Evolutionary conservation across 2,329 filamentous ascomycete species (phyloP), one percentile per base, ranked within the genome.

Genomic region (Chaetomium strumarium): DNA sequence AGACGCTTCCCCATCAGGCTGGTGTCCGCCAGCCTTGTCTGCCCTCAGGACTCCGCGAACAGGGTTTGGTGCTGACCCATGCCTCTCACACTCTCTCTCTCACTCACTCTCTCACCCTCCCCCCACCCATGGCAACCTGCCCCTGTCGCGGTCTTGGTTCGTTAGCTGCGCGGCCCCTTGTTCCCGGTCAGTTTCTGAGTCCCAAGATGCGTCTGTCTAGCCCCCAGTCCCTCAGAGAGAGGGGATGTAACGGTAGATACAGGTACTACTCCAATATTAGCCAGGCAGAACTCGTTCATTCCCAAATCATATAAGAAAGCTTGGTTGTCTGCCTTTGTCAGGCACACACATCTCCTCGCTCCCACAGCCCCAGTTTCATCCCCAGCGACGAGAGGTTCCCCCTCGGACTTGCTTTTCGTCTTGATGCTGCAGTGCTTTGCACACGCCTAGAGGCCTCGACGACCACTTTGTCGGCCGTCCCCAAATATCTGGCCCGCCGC

Each of bases 281-380:
- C 57, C 58, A 63, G 61, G 60, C 61, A 63, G 61, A 61, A 58
- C 30, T 54, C 38, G 38, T 49, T 49, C 53, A 46, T 55, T 49
- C 51, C 54, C 57, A 60, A 58, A 60, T 47, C 49, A 53, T 61
- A 62, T 58, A 62, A 60, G 57, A 63, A 20, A 59, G 55, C 57
- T 56, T 45, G 57, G 60, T 40, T 53, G 52, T 60, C 58, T 61
- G 56, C 57, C 56, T 58, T 57, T 52, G 46, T 46, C 53, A 53
- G 55, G 55, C 56, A 48, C 48, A 39, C 49, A 44, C 45, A 49
- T 58, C 44, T 53, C 42, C 46, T 60, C 41, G 52, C 51, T 55
- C 60, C 58, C 50, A 39, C 45, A 52, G 47, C 54, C 52, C 55
- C 59, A 55, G 46, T 46, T 58, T 56, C 47, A 58, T 57, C 43